These are phyloP conservation scores for Medicago ruthenica DNA, from an alignment of 306 rosid genomes.

Conservation along the genomic window DNA sequence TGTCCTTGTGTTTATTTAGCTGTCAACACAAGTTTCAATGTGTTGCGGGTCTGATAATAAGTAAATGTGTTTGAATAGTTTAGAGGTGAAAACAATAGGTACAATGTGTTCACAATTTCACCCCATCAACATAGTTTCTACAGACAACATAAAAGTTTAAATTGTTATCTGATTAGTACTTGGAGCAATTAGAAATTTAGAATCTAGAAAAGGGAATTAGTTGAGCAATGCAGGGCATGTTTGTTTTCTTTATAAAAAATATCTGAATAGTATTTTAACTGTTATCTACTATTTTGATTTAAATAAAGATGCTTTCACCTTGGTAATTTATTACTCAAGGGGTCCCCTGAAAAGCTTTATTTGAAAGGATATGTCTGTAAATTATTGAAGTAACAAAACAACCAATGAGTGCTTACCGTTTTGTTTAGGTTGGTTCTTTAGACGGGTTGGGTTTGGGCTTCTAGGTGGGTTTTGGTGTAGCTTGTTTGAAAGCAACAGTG, in stretches of 20 bases:
- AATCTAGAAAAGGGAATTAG: slow-evolving; percentile 24
- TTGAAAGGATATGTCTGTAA: slow-evolving; percentile 41
- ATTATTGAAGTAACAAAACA: slow-evolving; percentile 45
- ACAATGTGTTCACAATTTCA: slow-evolving; percentile 3
- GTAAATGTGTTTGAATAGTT: neutral
- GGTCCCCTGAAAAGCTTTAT: slow-evolving; percentile 52
- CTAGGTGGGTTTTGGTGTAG: slow-evolving; percentile 67
- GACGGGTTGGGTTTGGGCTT: slow-evolving; percentile 8
- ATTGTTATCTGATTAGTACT: slow-evolving; percentile 1
- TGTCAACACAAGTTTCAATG: neutral
- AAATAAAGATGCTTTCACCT: slow-evolving; percentile 35
- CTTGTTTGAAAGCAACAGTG: slow-evolving; percentile 99
- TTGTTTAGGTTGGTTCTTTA: slow-evolving; percentile 38
- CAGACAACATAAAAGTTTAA: neutral
- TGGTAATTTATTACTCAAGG: slow-evolving; percentile 34
- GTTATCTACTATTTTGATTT: slow-evolving; percentile 2
- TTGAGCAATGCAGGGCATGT: slow-evolving; percentile 21
- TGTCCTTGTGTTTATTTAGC: neutral
- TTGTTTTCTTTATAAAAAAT: slow-evolving; percentile 23
- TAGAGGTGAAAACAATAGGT: slow-evolving; percentile 17
- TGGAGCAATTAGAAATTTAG: neutral
- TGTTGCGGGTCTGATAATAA: slow-evolving; percentile 15
- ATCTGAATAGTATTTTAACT: slow-evolving; percentile 32
- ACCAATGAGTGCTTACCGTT: slow-evolving; percentile 56
- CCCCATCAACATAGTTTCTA: slow-evolving; percentile 20